phyloP scores from a whole-genome alignment of 2,329 filamentous ascomycete species.

The Colletotrichum australisinense region DNA sequence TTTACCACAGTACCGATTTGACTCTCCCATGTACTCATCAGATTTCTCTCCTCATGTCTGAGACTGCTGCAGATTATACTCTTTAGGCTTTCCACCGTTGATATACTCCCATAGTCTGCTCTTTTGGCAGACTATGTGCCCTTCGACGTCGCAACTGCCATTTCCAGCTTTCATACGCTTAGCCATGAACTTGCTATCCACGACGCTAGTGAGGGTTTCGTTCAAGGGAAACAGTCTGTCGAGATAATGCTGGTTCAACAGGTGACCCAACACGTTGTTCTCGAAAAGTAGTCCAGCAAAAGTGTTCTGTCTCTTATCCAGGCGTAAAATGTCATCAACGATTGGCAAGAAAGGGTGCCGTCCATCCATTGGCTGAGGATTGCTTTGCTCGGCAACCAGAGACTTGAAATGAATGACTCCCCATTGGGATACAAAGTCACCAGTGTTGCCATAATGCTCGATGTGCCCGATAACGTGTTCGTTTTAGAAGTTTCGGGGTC shows the following conservation, averaged over 20 bases:
- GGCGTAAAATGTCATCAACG: conserved; percentile 7
- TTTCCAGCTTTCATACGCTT: background rate
- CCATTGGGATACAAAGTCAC: conserved; percentile 80
- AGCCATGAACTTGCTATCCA: conserved; percentile 23
- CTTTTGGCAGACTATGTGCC: background rate
- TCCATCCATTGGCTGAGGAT: conserved; percentile 55
- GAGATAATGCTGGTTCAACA: conserved; percentile 71
- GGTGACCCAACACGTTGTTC: conserved; percentile 65
- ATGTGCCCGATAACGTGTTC: conserved; percentile 74
- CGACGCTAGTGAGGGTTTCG: conserved; percentile 14
- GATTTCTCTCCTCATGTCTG: background rate
- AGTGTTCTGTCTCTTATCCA: conserved; percentile 52
- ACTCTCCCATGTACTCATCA: background rate
- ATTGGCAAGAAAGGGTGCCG: conserved; percentile 42
- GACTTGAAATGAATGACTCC: conserved; percentile 75
- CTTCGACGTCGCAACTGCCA: background rate
- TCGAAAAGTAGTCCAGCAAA: conserved; percentile 73
- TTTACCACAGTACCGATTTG: background rate
- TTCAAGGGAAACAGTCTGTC: conserved; percentile 67
- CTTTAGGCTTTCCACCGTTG: background rate
- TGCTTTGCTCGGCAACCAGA: conserved; percentile 41
- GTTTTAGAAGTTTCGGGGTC: conserved; percentile 64
- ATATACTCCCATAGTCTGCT: conserved; percentile 6
- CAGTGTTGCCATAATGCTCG: conserved; percentile 82
- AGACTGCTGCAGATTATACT: background rate